Conservation (phyloP, 768 basidiomycete genomes). For the Exidia glandulosa region DNA sequence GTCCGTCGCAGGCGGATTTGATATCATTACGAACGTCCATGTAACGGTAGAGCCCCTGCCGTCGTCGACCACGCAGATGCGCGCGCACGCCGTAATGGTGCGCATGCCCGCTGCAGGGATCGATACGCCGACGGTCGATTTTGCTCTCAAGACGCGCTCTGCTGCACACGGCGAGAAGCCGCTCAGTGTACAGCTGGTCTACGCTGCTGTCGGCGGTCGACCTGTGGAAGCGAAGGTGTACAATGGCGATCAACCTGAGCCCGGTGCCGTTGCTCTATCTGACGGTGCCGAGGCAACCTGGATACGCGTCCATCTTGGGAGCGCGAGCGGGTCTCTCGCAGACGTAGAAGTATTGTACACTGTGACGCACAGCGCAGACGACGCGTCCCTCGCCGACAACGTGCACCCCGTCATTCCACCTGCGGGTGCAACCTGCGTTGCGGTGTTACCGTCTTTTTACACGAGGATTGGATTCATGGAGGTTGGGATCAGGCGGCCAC, state of each 20-base stretch:
- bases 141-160: conserved; percentile 1
- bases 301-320: neutral
- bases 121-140: neutral
- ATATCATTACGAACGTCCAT: neutral
- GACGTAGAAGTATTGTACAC: neutral
- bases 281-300: neutral
- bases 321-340: neutral
- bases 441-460: neutral
- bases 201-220: neutral
- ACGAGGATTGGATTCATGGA: neutral
- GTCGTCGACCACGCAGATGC: neutral
- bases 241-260: neutral
- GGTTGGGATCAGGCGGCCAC: neutral
- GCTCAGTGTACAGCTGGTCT: neutral
- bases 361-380: neutral
- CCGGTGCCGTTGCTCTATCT: neutral
- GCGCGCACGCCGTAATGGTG: neutral
- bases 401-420: neutral
- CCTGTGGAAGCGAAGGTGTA: neutral
- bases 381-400: neutral
- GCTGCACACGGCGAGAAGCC: neutral
- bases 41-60: neutral
- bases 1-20: neutral
- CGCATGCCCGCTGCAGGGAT: neutral
- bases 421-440: neutral